A percentile compares a stretch with the other conserved stretches of the same genome.
Evolutionary conservation across 306 rosid genomes (phyloP).

Genomic region (Senna tora): DNA sequence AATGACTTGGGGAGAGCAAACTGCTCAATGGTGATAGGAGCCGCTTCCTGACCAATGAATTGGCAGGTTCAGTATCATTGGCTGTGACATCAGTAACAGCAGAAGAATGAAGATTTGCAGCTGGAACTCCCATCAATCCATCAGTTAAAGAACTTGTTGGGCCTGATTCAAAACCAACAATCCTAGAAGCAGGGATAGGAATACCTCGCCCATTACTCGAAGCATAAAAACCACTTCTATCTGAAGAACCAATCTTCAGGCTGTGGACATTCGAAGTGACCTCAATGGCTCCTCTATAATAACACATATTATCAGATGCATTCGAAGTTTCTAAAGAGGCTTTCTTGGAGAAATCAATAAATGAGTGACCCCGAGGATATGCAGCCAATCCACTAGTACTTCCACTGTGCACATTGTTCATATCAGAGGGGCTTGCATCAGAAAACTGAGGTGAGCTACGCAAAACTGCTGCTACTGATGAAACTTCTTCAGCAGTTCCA

Average conservation of each 20-base stretch:
- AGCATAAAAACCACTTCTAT: conserved; percentile 43
- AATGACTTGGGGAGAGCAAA: conserved; percentile 73
- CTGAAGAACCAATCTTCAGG: conserved; percentile 59
- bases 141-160: conserved; percentile 54
- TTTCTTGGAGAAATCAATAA: conserved; percentile 58
- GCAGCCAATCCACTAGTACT: conserved; percentile 42
- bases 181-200: conserved; percentile 79
- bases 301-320: conserved; percentile 45
- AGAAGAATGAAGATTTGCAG: conserved; percentile 44
- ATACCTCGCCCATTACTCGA: conserved; percentile 53
- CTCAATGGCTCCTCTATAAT: conserved; percentile 58
- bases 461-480: conserved; percentile 51
- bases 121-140: conserved; percentile 43
- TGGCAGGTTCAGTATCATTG: conserved; percentile 49
- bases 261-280: conserved; percentile 71
- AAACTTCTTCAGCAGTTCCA: conserved; percentile 63
- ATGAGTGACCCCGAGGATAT: conserved; percentile 55
- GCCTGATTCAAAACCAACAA: conserved; percentile 84
- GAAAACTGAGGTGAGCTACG: conserved; percentile 61
- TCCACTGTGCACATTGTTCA: conserved; percentile 51
- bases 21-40: conserved; percentile 79
- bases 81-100: conserved; percentile 38
- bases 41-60: conserved; percentile 79
- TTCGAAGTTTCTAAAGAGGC: conserved; percentile 54
- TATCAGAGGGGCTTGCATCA: conserved; percentile 57